These are phyloP conservation scores for Quercus gilva DNA, from an alignment of 306 rosid genomes.

Conservation along the genomic window DNA sequence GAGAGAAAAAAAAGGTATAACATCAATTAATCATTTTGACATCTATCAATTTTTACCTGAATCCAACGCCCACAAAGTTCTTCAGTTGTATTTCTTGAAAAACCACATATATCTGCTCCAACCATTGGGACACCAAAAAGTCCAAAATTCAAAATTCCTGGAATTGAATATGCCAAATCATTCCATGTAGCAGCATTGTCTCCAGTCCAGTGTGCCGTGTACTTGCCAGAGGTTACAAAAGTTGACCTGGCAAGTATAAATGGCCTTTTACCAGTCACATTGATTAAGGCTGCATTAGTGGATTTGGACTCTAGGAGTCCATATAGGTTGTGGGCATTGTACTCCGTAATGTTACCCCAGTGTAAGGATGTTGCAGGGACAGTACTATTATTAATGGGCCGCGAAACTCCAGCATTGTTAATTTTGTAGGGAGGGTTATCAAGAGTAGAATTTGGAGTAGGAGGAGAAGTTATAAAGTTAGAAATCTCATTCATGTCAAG, in stretches of 20 bases:
- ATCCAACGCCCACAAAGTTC: conserved; percentile 93
- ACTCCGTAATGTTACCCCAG: conserved; percentile 64
- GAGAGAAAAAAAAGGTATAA: not conserved
- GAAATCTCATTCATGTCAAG: conserved; percentile 85
- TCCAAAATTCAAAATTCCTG: conserved; percentile 67
- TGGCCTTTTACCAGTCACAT: conserved; percentile 75
- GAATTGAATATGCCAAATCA: conserved; percentile 75
- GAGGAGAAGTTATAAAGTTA: conserved; percentile 61
- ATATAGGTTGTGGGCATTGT: conserved; percentile 71
- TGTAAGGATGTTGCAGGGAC: conserved; percentile 66
- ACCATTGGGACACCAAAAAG: conserved; percentile 91
- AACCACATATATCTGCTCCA: conserved; percentile 95
- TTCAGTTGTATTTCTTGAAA: conserved; percentile 57
- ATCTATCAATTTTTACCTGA: conserved; percentile 50
- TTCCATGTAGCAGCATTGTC: conserved; percentile 83
- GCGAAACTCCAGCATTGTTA: conserved; percentile 36
- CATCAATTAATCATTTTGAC: not conserved
- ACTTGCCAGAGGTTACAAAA: conserved; percentile 84
- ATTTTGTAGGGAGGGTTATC: conserved; percentile 84
- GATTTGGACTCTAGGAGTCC: conserved; percentile 70
- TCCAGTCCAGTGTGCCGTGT: conserved; percentile 95
- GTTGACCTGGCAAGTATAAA: conserved; percentile 81
- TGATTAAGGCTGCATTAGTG: conserved; percentile 54
- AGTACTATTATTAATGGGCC: conserved; percentile 46
- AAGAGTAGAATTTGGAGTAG: conserved; percentile 47